A percentile compares a stretch with the other conserved stretches of the same genome.
These are phyloP conservation scores for Agaricus sinodeliciosus DNA, from an alignment of 768 basidiomycete species.

Conservation along the genomic window DNA sequence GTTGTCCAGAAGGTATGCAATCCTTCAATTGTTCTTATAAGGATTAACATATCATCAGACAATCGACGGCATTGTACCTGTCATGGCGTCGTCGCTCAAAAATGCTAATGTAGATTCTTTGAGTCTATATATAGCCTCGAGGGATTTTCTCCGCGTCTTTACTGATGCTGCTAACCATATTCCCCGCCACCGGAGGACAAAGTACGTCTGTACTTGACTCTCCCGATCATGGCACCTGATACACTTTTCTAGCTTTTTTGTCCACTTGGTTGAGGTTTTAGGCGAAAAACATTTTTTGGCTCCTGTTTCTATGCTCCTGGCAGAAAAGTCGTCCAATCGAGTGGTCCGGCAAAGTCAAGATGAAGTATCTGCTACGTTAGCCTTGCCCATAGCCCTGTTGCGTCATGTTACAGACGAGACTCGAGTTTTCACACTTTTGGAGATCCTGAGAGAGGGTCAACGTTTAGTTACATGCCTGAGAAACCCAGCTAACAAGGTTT, in stretches of 20 bases:
- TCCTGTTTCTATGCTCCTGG: slow-evolving; percentile 76
- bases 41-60: slow-evolving; percentile 45
- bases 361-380: slow-evolving; percentile 53
- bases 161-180: slow-evolving; percentile 90
- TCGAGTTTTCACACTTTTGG: slow-evolving; percentile 58
- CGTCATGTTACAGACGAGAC: slow-evolving; percentile 43
- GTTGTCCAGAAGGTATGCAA: slow-evolving; percentile 81
- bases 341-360: slow-evolving; percentile 54
- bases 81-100: slow-evolving; percentile 80
- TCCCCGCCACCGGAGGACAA: slow-evolving; percentile 86
- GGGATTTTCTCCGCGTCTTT: slow-evolving; percentile 85
- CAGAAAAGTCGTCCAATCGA: slow-evolving; percentile 71
- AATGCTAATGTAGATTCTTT: slow-evolving; percentile 44
- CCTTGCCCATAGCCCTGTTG: slow-evolving; percentile 61
- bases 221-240: neutral
- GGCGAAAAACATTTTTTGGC: slow-evolving; percentile 77
- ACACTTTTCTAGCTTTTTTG: slow-evolving; percentile 63
- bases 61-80: slow-evolving; percentile 88
- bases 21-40: neutral
- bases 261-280: slow-evolving; percentile 78
- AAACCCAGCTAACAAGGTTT: slow-evolving; percentile 27
- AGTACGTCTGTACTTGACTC: slow-evolving; percentile 39
- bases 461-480: slow-evolving; percentile 43
- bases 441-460: slow-evolving; percentile 60
- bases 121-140: slow-evolving; percentile 61